Percentiles rank a stretch among this genome's conserved stretches.
Evolutionary conservation across 2,329 filamentous ascomycete species (phyloP).

Genomic region (Pseudohalonectria lignicola): DNA sequence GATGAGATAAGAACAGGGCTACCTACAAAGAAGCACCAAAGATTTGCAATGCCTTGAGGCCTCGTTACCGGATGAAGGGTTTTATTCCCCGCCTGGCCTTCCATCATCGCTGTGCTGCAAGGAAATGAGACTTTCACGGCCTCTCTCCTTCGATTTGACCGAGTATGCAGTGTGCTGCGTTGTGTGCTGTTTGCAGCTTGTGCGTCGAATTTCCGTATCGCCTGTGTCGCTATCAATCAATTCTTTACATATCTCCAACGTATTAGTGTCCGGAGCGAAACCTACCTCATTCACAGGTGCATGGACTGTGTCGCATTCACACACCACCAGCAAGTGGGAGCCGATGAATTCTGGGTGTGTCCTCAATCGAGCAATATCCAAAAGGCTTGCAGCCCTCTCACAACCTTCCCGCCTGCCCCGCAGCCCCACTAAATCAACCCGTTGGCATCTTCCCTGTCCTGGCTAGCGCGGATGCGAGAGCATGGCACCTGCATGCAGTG

Average conservation of each 20-base stretch:
- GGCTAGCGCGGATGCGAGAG: not conserved
- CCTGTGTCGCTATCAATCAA: no score
- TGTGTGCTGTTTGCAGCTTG: not conserved
- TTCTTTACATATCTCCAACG: not conserved
- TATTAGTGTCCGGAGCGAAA: not conserved
- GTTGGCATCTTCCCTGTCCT: not conserved
- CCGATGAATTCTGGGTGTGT: not conserved
- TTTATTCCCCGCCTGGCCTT: no score
- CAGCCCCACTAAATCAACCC: not conserved
- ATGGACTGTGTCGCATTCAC: not conserved
- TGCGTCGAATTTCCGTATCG: no score
- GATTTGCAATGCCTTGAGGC: no score
- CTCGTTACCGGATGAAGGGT: not conserved
- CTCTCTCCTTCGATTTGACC: no score
- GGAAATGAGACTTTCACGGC: no score
- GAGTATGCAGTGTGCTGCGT: not conserved
- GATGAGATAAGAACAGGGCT: not conserved
- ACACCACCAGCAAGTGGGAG: not conserved
- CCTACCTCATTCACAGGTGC: not conserved
- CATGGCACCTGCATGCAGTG: not conserved
- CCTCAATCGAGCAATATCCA: not conserved
- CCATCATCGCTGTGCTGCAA: no score
- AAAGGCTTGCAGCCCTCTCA: not conserved
- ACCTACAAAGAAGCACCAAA: not conserved
- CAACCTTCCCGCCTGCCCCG: not conserved